Percentiles rank a stretch among this genome's conserved stretches.
Evolutionary conservation across 768 basidiomycete species (phyloP).

Genomic region (Solioccasus polychromus): DNA sequence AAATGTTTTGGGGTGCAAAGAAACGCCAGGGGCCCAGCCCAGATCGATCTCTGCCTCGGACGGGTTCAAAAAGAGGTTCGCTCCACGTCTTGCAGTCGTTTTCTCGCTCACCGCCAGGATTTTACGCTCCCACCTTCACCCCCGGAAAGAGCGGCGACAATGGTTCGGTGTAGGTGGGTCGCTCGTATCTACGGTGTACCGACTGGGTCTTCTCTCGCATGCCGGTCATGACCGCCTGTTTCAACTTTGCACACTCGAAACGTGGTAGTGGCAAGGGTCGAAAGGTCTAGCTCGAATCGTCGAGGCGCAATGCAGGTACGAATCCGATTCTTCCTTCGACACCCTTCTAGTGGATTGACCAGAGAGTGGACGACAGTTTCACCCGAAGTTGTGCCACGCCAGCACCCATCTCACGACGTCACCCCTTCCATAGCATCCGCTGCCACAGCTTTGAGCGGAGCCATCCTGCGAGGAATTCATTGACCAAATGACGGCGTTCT

Average conservation of each 20-base stretch:
- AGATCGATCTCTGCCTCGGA: constrained; percentile 11
- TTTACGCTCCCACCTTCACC: constrained; percentile 44
- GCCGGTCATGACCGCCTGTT: too few relatives aligned
- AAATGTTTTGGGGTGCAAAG: constrained; percentile 16
- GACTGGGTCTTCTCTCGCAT: too few relatives aligned
- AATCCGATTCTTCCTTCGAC: too few relatives aligned
- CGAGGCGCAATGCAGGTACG: too few relatives aligned
- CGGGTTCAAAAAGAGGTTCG: constrained; percentile 19
- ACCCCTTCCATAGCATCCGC: constrained; percentile 8
- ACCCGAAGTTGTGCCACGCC: constrained; percentile 2
- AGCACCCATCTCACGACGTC: constrained; percentile 9
- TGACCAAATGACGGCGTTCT: constrained; percentile 22
- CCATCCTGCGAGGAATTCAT: constrained; percentile 22
- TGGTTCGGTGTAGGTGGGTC: constrained; percentile 49
- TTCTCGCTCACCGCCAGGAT: constrained; percentile 47
- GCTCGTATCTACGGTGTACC: too few relatives aligned
- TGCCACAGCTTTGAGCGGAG: constrained; percentile 7
- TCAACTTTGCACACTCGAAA: too few relatives aligned
- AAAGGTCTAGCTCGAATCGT: too few relatives aligned
- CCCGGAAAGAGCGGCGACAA: too few relatives aligned
- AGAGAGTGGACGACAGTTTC: too few relatives aligned
- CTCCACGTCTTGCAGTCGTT: constrained; percentile 45
- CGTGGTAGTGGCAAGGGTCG: too few relatives aligned
- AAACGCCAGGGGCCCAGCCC: constrained; percentile 1
- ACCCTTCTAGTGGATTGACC: too few relatives aligned